Conservation (phyloP, 1,139 yeast genomes). For the Yamadazyma diddensiae region DNA sequence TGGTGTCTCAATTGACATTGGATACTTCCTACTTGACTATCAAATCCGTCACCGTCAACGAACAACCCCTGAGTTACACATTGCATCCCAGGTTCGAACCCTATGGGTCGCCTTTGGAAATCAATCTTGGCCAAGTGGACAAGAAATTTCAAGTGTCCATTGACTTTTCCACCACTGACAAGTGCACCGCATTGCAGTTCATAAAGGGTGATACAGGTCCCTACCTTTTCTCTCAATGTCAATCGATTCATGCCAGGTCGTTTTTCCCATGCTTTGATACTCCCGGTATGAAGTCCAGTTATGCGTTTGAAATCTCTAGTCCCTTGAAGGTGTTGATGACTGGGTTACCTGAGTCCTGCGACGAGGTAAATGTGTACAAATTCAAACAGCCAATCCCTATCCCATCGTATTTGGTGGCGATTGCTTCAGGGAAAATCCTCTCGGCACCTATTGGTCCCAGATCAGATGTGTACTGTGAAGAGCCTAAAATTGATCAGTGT, state of each 20-base stretch:
- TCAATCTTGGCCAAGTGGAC: constrained; percentile 13
- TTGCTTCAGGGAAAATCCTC: constrained; percentile 33
- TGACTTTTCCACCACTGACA: constrained; percentile 29
- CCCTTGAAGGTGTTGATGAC: constrained; percentile 35
- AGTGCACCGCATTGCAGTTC: constrained; percentile 41
- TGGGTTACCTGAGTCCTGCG: constrained; percentile 25
- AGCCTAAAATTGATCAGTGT: constrained; percentile 23
- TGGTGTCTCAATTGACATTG: constrained; percentile 17
- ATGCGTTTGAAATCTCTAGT: constrained; percentile 27
- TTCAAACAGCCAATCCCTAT: constrained; percentile 37
- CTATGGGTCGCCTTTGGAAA: constrained; percentile 31
- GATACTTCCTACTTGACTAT: constrained; percentile 34
- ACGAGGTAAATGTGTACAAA: constrained; percentile 14
- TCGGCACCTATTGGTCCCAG: constrained; percentile 34
- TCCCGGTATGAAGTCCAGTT: constrained; percentile 37
- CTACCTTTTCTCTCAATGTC: constrained; percentile 42
- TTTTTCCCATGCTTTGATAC: constrained; percentile 45
- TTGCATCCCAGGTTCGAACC: constrained; percentile 22
- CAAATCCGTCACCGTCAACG: constrained; percentile 21
- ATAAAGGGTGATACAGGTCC: constrained; percentile 38
- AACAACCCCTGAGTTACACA: constrained; percentile 14
- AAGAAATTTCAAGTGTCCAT: constrained; percentile 17
- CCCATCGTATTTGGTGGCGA: constrained; percentile 34
- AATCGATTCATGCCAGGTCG: constrained; percentile 42
- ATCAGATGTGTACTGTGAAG: constrained; percentile 31